phyloP scores from a whole-genome alignment of 2,329 filamentous ascomycete genomes.

The Arthroderma sp. region DNA sequence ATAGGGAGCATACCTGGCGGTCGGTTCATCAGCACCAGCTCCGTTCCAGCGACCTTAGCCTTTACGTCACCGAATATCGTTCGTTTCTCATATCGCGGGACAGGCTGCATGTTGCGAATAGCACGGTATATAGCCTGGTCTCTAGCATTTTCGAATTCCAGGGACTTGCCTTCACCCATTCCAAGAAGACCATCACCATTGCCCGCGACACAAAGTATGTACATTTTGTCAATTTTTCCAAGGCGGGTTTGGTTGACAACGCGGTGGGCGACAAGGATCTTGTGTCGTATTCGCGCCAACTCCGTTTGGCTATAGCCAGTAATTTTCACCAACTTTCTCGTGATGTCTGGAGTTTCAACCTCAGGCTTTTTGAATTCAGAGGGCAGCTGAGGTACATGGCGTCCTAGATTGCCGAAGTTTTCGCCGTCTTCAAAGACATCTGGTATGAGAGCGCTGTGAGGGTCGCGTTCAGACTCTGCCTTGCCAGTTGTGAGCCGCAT shows the following conservation, averaged over 20 bases:
- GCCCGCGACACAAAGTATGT: constrained; percentile 69
- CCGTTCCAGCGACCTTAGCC: constrained; percentile 75
- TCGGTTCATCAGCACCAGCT: constrained; percentile 67
- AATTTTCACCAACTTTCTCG: constrained; percentile 43
- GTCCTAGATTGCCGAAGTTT: constrained; percentile 18
- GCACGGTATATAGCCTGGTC: constrained; percentile 68
- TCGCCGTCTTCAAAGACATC: constrained; percentile 39
- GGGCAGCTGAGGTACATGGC: constrained; percentile 16
- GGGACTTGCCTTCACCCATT: constrained; percentile 79
- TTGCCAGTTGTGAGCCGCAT: constrained; percentile 41
- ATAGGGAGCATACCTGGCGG: constrained; percentile 61
- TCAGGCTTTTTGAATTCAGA: constrained; percentile 20
- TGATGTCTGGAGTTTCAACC: constrained; percentile 13
- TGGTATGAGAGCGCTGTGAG: constrained; percentile 40
- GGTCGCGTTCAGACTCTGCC: constrained; percentile 38
- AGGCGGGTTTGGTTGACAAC: constrained; percentile 92
- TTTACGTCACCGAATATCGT: constrained; percentile 80
- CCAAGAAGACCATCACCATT: constrained; percentile 78
- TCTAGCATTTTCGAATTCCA: constrained; percentile 55
- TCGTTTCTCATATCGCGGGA: constrained; percentile 77
- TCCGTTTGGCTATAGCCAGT: constrained; percentile 39
- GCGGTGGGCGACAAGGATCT: constrained; percentile 58
- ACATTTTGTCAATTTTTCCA: constrained; percentile 73
- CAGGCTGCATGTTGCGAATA: constrained; percentile 85
- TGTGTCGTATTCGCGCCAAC: constrained; percentile 47